A percentile compares a stretch with the other conserved stretches of the same genome.
Conservation (phyloP, 306 rosid species). For the Lathyrus tuberosus region DNA sequence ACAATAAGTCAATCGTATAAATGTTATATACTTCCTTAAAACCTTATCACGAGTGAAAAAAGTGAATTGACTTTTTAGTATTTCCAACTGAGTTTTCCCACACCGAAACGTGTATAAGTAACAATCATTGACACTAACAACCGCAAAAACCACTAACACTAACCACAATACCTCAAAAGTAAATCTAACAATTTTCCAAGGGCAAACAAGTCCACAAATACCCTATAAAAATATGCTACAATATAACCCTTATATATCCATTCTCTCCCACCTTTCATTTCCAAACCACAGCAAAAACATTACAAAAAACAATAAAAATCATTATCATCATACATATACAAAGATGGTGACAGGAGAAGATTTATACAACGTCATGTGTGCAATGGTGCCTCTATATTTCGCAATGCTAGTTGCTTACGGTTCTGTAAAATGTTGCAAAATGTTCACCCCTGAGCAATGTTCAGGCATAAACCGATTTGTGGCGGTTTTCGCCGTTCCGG, state of each 20-base stretch:
- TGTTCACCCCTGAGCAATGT: constrained; percentile 76
- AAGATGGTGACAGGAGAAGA: constrained; percentile 68
- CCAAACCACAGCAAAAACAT: neutral
- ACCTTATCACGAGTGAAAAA: neutral
- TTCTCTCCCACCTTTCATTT: neutral
- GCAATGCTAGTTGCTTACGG: constrained; percentile 89
- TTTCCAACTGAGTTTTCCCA: neutral
- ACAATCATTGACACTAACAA: constrained; percentile 38
- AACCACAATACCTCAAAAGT: constrained; percentile 28
- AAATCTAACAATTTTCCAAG: neutral
- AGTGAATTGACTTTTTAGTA: neutral
- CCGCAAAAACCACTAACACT: constrained; percentile 20
- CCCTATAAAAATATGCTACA: constrained; percentile 21
- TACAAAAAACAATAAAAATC: neutral
- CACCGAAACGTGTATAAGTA: constrained; percentile 29
- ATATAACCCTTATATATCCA: neutral
- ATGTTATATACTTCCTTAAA: neutral
- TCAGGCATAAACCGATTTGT: constrained; percentile 92
- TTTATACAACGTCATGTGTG: constrained; percentile 91
- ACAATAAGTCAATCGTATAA: no score
- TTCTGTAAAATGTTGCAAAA: constrained; percentile 91
- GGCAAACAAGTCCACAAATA: constrained; percentile 31
- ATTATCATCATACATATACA: neutral
- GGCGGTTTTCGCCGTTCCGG: constrained; percentile 85
- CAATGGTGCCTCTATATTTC: constrained; percentile 83